phyloP scores from a whole-genome alignment of 2,329 filamentous ascomycete genomes.

The Orbilia quercus region DNA sequence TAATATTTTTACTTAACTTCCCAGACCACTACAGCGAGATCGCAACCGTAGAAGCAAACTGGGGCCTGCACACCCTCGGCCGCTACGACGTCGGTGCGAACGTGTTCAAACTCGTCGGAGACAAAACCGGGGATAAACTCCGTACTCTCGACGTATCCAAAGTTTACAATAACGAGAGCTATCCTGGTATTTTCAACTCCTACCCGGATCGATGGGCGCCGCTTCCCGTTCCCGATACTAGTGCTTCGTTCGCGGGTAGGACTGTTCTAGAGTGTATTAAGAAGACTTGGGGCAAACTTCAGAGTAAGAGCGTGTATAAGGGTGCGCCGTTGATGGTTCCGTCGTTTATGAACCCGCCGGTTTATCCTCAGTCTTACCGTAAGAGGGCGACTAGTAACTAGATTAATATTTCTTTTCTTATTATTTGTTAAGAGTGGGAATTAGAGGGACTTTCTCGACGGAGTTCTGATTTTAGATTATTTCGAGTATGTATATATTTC shows the following conservation, averaged over 20 bases:
- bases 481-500: no score
- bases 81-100: constrained; percentile 79
- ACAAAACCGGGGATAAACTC: constrained; percentile 70
- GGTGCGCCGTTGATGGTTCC: constrained; percentile 36
- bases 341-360: constrained; percentile 34
- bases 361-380: constrained; percentile 22
- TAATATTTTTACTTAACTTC: background rate
- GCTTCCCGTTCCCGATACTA: constrained; percentile 62
- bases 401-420: no score
- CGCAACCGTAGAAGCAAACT: constrained; percentile 76
- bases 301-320: constrained; percentile 52
- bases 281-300: constrained; percentile 59
- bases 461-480: no score
- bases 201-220: constrained; percentile 61
- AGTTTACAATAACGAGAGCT: constrained; percentile 69
- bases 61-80: constrained; percentile 75
- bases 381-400: background rate
- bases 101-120: constrained; percentile 72
- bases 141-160: constrained; percentile 62
- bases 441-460: no score
- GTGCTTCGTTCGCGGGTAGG: constrained; percentile 59
- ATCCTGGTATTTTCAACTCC: constrained; percentile 67
- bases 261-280: constrained; percentile 61
- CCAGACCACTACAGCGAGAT: constrained; percentile 75
- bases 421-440: no score